A percentile compares a stretch with the other conserved stretches of the same genome.
Evolutionary conservation across 106 monocot genomes (phyloP).

Genomic region (Dioscorea alata): DNA sequence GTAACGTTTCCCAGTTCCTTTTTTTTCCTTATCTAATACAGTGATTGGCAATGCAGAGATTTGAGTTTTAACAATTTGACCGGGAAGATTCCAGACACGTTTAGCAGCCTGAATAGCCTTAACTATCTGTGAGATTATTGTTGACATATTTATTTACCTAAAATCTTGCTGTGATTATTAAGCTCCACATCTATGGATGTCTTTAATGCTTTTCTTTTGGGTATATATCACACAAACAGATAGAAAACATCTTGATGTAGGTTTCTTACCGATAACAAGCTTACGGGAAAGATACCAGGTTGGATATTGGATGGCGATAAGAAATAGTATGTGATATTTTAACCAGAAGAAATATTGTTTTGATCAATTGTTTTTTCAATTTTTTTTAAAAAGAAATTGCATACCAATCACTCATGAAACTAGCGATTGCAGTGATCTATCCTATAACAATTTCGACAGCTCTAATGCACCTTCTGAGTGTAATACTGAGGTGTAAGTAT

Average conservation of each 20-base stretch:
- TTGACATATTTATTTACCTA: neutral
- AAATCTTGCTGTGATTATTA: too few relatives aligned
- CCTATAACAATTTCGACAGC: neutral
- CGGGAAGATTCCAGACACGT: constrained; percentile 36
- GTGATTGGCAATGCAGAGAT: constrained; percentile 35
- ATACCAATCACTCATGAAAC: neutral
- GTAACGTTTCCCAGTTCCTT: too few relatives aligned
- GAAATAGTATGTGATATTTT: constrained; percentile 34
- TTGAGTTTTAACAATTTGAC: constrained; percentile 56
- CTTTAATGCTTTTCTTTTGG: too few relatives aligned
- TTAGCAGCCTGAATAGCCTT: constrained; percentile 8
- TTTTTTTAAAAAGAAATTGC: neutral
- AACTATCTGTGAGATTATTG: constrained; percentile 36
- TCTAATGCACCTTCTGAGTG: too few relatives aligned
- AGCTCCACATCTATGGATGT: too few relatives aligned
- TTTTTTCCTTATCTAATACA: too few relatives aligned
- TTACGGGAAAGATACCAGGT: constrained; percentile 60
- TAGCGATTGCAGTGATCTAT: neutral
- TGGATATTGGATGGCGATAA: constrained; percentile 46
- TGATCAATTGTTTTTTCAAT: too few relatives aligned
- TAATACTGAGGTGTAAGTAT: too few relatives aligned
- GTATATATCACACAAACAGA: too few relatives aligned
- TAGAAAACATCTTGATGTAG: constrained; percentile 17
- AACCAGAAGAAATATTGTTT: neutral
- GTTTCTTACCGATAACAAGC: constrained; percentile 65